Evolutionary conservation across 371 early-diverging fungal species (phyloP).

Genomic region (Haplosporangium sp.): DNA sequence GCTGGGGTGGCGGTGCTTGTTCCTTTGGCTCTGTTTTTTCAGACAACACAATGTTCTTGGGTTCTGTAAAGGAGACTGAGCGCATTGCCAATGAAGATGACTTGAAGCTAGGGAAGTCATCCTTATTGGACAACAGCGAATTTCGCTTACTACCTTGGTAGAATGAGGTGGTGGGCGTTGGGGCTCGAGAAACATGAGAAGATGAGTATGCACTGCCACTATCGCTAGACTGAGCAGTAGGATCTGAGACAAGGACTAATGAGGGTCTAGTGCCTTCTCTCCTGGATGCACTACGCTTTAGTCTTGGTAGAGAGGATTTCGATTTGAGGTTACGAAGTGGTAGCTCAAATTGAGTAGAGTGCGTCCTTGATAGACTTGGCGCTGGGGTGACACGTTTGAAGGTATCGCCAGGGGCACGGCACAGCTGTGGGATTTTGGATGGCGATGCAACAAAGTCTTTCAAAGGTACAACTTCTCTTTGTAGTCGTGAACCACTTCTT

Average conservation of each 20-base stretch:
- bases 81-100: slow-evolving; percentile 34
- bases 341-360: slow-evolving; percentile 36
- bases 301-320: slow-evolving; percentile 45
- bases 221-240: slow-evolving; percentile 1
- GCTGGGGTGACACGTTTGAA: slow-evolving; percentile 38
- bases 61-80: slow-evolving; percentile 37
- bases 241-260: background rate
- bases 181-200: slow-evolving; percentile 17
- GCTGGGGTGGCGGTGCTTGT: background rate
- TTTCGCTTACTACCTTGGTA: slow-evolving; percentile 14
- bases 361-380: slow-evolving; percentile 33
- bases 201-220: slow-evolving; percentile 9
- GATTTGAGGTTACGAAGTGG: slow-evolving; percentile 24
- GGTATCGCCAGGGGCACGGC: slow-evolving; percentile 29
- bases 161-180: slow-evolving; percentile 19
- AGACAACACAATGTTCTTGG: background rate
- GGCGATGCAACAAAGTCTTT: slow-evolving; percentile 52
- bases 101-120: slow-evolving; percentile 33
- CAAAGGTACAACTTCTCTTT: slow-evolving; percentile 38
- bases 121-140: slow-evolving; percentile 17
- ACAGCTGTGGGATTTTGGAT: slow-evolving; percentile 42
- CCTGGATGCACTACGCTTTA: slow-evolving; percentile 19
- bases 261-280: slow-evolving; percentile 11
- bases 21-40: background rate
- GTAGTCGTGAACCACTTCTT: slow-evolving; percentile 43